Conservation (phyloP, 805 yeast genomes). For the Nakazawaea ishiwadae region DNA sequence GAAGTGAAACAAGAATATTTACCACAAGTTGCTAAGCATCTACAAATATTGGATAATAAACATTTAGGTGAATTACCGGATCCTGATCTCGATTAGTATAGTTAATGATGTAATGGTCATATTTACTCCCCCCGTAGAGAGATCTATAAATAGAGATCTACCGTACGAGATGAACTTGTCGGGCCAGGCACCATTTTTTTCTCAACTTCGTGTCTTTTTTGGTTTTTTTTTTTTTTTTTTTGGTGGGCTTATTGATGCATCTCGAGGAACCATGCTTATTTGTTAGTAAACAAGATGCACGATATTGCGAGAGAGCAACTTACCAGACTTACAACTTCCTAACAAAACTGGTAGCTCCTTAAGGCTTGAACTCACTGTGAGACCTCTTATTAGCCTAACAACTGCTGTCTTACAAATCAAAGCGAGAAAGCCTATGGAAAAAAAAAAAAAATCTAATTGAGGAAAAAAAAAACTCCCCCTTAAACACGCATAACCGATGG, state of each 20-base stretch:
- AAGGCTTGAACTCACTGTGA: too few relatives aligned
- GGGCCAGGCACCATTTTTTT: conserved; percentile 1
- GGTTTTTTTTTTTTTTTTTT: not conserved
- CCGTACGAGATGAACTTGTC: not conserved
- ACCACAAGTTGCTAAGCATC: conserved; percentile 53
- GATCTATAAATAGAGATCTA: not conserved
- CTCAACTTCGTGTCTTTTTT: not conserved
- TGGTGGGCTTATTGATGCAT: not conserved
- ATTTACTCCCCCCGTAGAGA: too few relatives aligned
- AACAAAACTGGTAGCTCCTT: too few relatives aligned
- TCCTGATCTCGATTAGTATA: conserved; percentile 31
- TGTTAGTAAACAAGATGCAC: not conserved
- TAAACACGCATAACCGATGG: conserved; percentile 6
- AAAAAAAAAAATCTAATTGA: too few relatives aligned
- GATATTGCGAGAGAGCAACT: not conserved
- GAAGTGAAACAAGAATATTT: conserved; percentile 68
- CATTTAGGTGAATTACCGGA: conserved; percentile 51
- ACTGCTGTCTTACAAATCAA: too few relatives aligned
- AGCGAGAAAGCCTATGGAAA: too few relatives aligned
- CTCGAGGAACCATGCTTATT: not conserved
- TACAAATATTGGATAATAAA: conserved; percentile 46
- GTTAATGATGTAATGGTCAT: too few relatives aligned
- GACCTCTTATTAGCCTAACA: too few relatives aligned
- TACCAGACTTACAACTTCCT: too few relatives aligned
- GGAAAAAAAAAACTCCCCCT: not conserved